Base-by-base conservation (phyloP, 2,329 filamentous ascomycete species). In the Penicillium sp. region DNA sequence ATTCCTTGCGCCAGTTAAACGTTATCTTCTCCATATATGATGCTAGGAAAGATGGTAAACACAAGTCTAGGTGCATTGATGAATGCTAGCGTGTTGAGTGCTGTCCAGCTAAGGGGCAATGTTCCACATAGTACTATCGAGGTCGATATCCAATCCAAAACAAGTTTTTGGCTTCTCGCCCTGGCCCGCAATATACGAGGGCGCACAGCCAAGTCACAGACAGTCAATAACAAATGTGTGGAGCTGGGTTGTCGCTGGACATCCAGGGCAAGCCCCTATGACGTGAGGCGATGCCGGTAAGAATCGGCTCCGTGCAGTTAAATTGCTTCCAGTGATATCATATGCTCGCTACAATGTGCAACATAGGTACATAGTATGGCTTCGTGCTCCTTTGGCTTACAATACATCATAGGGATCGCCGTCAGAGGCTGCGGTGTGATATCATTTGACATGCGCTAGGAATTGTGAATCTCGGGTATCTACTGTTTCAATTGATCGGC, bases 371-470 rank as follows among this genome's bases (percentile, higher is more conserved):
- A n/a, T 8, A 7, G 31, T 25, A 44, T 25, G 6, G 15, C 9
- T 44, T n/a, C 4, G 6, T 33, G 15, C 8, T 42, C 25, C 35
- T 12, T 23, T n/a, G 7, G 19, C 17, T 10, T 29, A 7, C 17
- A 48, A 6, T 8, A n/a, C 21, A 48, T 35, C n/a, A 15, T 49
- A 45, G 27, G 23, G 44, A 41, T 51, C 43, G 44, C 31, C 27
- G 6, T 19, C 27, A 25, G 31, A 31, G 49, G 27, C 23, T 41
- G 50, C 44, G 17, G 27, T 53, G 59, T 62, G 59, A 59, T 57
- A 59, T 61, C 59, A 61, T 61, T 41, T 36, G 9, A 27, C 2
- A 44, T 27, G 21, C 15, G 15, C 25, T 29, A 13, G 43, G 15
- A 27, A 25, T 23, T 35, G 17, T 49, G 6, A 43, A 29, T 31